Evolutionary conservation across 2,329 filamentous ascomycete genomes (phyloP), one percentile per base, ranked within the genome.

Genomic region (Colletotrichum scovillei): DNA sequence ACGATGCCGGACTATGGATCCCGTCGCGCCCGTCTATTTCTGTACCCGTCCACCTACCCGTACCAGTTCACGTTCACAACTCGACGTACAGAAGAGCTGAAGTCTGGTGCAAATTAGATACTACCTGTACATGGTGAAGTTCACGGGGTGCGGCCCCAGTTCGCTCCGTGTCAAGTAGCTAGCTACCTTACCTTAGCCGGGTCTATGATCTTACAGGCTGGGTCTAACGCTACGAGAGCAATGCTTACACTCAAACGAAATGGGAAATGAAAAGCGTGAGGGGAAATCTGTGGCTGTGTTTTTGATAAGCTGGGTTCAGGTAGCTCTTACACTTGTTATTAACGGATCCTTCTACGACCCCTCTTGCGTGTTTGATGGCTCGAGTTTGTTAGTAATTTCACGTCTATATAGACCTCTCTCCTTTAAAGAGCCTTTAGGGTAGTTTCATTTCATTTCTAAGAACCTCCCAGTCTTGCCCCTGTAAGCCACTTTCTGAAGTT

Each of bases 341-440:
- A n/a, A n/a, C 24, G 24, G 3, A 67, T 35, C 38, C n/a, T 12
- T 35, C 32, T 35, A 5, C 32, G 32, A 35, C 32, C 32, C 32
- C 32, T n/a, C 1, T 49, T 5, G 49, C 52, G 24, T 22, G 12
- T 24, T 6, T n/a, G 3, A 8, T 24, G 12, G 12, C n/a, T n/a
- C 38, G 14, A 42, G 38, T 16, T 16, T 42, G 16, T 35, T 5
- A 2, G 32, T 32, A 35, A 35, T 11, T 12, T 35, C 32, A 12
- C 32, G 32, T 35, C 32, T 35, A 35, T 5, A 35, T 35, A 35
- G 32, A 35, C 32, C 11, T 35, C 32, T 1, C 32, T 35, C 11
- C 32, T 35, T 35, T 11, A 12, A 12, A 0, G 2, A 32, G 30
- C 30, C 30, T 32, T 32, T 11, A 32, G 30, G 9, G 0, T 0